Base-by-base conservation (phyloP, 495 filamentous ascomycete species). In the Neurospora sp. region DNA sequence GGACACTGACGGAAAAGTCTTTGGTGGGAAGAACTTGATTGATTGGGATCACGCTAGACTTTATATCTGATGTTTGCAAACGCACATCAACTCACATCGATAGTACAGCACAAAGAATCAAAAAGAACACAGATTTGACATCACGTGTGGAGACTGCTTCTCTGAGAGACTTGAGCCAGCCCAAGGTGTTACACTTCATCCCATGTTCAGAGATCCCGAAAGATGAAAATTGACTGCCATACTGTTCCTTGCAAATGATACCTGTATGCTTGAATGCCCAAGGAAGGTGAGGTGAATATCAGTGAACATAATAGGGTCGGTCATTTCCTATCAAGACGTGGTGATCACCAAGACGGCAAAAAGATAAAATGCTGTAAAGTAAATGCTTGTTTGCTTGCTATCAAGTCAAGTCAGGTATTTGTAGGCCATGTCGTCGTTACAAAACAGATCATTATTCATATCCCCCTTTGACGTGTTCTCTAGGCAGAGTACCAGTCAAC, bases 401-500 rank as follows among this genome's bases (percentile, higher is more conserved):
- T 35, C 53, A 35, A 65, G 27, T 65, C 27, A 65, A 65, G 53
- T 14, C 14, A 65, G 31, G 53, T 65, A 8, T 65, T 16, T 35
- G 2, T 65, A 65, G 27, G 53, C 35, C 53, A 65, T 65, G 31
- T 65, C 53, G 27, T 65, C 53, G 53, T 65, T 65, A 65, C 53
- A 65, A 16, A 65, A 37, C 2, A 35, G 14, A 37, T 65, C 53
- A 65, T 35, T 17, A 35, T 31, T 35, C 53, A 65, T 17, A 65
- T 9, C 53, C 53, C 27, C 53, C 14, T 35, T 17, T 37, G 12
- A 31, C 14, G 27, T 17, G 7, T 35, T 17, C 53, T 37, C 7
- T 65, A 65, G 14, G 53, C 27, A 40, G 69, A 45, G 69, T 75
- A 77, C 83, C 80, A 84, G 70, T 81, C 76, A 6, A 79, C 73